Evolutionary conservation across 2,329 filamentous ascomycete species (phyloP).

Genomic region (Metarhizium brunneum): DNA sequence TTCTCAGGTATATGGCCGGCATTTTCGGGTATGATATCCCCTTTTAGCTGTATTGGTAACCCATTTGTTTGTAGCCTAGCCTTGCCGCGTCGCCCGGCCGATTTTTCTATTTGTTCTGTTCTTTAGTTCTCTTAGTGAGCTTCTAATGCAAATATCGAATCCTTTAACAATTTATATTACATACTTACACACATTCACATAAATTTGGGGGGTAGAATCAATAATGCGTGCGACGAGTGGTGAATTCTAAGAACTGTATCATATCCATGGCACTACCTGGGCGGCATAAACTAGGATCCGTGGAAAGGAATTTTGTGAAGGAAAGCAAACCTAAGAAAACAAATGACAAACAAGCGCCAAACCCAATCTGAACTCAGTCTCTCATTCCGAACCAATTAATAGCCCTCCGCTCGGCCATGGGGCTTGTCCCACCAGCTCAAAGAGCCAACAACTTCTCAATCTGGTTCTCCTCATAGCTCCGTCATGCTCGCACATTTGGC

Average conservation of each 20-base stretch:
- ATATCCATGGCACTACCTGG: too few relatives aligned
- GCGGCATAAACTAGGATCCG: too few relatives aligned
- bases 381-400: background rate
- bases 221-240: too few relatives aligned
- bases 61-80: slow-evolving; percentile 19
- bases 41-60: slow-evolving; percentile 18
- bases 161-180: slow-evolving; percentile 13
- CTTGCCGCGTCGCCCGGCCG: slow-evolving; percentile 11
- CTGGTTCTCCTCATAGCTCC: background rate
- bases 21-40: slow-evolving; percentile 6
- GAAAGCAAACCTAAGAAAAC: background rate
- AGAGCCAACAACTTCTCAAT: background rate
- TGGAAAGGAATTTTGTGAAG: background rate
- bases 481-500: background rate
- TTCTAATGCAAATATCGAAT: slow-evolving; percentile 56
- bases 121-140: slow-evolving; percentile 47
- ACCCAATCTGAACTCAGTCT: background rate
- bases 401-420: background rate
- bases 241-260: too few relatives aligned
- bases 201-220: too few relatives aligned
- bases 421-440: background rate
- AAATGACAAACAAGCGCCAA: background rate
- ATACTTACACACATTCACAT: too few relatives aligned
- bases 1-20: slow-evolving; percentile 10
- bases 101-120: slow-evolving; percentile 32